phyloP scores from a whole-genome alignment of 345 rosid species.

The Euphorbia lathyris region DNA sequence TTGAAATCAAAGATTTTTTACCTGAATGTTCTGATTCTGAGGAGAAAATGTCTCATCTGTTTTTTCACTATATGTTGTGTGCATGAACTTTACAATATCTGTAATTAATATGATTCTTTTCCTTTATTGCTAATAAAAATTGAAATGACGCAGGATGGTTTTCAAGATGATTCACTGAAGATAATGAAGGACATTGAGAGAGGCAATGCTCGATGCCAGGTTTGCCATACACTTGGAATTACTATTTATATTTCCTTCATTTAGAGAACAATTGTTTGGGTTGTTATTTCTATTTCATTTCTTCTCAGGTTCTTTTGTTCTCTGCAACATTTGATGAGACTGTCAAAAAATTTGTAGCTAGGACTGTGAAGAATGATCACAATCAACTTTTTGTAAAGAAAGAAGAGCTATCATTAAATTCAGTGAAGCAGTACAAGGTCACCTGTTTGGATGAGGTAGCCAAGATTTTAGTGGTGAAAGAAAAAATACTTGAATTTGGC shows the following conservation, averaged over 20 bases:
- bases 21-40: neutral
- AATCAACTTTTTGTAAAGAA: conserved; percentile 89
- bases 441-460: conserved; percentile 64
- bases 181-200: conserved; percentile 81
- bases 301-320: conserved; percentile 71
- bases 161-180: conserved; percentile 80
- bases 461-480: conserved; percentile 71
- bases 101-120: neutral
- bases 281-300: conserved; percentile 3
- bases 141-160: conserved; percentile 71
- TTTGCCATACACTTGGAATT: conserved; percentile 28
- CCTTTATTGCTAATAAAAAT: conserved; percentile 9
- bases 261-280: neutral
- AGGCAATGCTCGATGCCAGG: conserved; percentile 62
- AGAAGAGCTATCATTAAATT: conserved; percentile 77
- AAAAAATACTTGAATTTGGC: conserved; percentile 78
- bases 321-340: conserved; percentile 87
- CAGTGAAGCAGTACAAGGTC: conserved; percentile 93
- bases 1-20: neutral
- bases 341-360: conserved; percentile 74
- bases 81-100: no score
- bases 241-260: conserved; percentile 3
- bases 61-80: neutral
- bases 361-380: conserved; percentile 47
- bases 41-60: neutral